These are phyloP conservation scores for Polyporus tsugae DNA, from an alignment of 1,284 basidiomycete genomes.

Conservation along the genomic window DNA sequence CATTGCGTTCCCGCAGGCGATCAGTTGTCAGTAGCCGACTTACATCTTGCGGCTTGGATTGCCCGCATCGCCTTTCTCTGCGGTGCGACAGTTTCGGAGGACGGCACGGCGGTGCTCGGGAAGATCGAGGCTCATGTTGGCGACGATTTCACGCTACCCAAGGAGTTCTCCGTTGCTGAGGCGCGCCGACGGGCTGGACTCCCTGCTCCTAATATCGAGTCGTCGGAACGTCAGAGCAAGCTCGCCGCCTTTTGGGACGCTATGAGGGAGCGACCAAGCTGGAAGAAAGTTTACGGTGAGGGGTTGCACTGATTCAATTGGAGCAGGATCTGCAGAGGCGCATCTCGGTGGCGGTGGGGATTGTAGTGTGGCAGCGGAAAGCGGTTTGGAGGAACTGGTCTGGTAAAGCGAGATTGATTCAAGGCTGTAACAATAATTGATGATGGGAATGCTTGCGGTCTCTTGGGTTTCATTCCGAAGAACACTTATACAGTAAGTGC, in stretches of 20 bases:
- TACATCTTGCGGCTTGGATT: constrained; percentile 85
- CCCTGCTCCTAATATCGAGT: constrained; percentile 32
- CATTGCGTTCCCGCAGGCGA: constrained; percentile 56
- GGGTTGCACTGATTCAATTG: constrained; percentile 50
- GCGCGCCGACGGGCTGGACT: constrained; percentile 42
- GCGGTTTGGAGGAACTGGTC: not conserved
- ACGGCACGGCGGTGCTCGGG: constrained; percentile 55
- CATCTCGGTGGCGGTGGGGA: not conserved
- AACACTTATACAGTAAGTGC: not conserved
- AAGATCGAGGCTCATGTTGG: constrained; percentile 63
- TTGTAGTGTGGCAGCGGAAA: not conserved
- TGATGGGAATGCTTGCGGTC: not conserved
- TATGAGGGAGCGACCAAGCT: constrained; percentile 70
- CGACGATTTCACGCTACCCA: constrained; percentile 52
- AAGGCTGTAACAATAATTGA: constrained; percentile 1
- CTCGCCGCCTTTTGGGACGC: constrained; percentile 73
- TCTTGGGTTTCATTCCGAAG: not conserved
- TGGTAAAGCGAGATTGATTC: not conserved
- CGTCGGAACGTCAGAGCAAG: constrained; percentile 49
- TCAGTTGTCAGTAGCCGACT: constrained; percentile 81
- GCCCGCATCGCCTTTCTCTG: constrained; percentile 66
- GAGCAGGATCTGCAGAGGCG: not conserved
- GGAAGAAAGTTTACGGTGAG: constrained; percentile 68
- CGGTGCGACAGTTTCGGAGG: constrained; percentile 57
- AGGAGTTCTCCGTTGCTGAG: constrained; percentile 49